Evolutionary conservation across 441 rosid genomes (phyloP).

Genomic region (Syzygium syzygioides): DNA sequence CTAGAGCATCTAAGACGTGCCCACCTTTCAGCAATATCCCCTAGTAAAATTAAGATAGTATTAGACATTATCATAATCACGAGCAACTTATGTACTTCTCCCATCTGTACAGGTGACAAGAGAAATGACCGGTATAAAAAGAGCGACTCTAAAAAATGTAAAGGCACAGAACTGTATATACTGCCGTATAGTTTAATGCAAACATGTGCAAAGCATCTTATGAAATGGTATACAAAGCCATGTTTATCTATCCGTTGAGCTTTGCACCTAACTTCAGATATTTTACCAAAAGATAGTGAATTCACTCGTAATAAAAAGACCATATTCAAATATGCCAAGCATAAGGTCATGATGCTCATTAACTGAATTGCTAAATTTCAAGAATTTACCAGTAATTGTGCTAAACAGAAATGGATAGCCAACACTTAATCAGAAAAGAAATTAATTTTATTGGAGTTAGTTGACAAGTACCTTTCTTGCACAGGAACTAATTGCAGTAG

Average conservation of each 20-base stretch:
- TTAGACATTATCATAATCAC: constrained; percentile 9
- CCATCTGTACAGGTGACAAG: not conserved
- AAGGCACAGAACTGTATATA: not conserved
- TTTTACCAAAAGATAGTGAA: not conserved
- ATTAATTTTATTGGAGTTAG: not conserved
- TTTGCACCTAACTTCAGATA: not conserved
- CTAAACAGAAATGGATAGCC: not conserved
- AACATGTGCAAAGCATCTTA: not conserved
- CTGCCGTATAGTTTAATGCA: not conserved
- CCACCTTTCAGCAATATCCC: constrained; percentile 93
- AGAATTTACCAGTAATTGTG: not conserved
- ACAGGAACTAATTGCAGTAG: constrained; percentile 92
- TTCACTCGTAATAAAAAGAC: not conserved
- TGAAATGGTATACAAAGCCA: not conserved
- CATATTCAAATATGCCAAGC: not conserved
- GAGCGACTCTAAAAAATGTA: not conserved
- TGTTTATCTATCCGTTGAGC: not conserved
- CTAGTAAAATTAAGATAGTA: constrained; percentile 28
- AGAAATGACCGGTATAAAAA: not conserved
- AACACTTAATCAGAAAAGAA: not conserved
- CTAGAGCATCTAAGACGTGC: constrained; percentile 85
- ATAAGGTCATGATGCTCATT: not conserved
- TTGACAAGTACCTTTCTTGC: constrained; percentile 67
- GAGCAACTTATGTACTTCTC: not conserved
- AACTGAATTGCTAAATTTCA: not conserved